These are phyloP conservation scores for Sugiyamaella paludigena DNA, from an alignment of 1,139 yeast genomes.

Conservation along the genomic window DNA sequence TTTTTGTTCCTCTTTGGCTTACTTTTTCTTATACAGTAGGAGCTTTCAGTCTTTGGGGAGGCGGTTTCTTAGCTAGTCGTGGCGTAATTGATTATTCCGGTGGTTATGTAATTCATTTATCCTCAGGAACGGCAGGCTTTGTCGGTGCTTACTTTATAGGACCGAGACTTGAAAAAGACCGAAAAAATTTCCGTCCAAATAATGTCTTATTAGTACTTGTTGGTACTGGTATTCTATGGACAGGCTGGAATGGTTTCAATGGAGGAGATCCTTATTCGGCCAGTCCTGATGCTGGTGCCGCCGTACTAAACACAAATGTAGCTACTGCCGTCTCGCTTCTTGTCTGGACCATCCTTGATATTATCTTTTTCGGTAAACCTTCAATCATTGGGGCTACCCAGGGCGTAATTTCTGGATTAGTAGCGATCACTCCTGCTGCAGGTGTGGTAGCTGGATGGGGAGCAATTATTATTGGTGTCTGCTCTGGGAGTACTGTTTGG, in stretches of 20 bases:
- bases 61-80: slow-evolving; percentile 10
- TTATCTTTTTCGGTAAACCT: slow-evolving; percentile 13
- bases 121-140: slow-evolving; percentile 13
- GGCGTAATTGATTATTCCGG: slow-evolving; percentile 13
- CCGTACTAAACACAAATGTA: slow-evolving; percentile 9
- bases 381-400: slow-evolving; percentile 14
- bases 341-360: slow-evolving; percentile 9
- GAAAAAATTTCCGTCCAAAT: slow-evolving; percentile 9
- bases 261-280: slow-evolving; percentile 14
- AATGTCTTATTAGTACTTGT: slow-evolving; percentile 9
- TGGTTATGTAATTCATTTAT: slow-evolving; percentile 11
- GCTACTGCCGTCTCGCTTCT: slow-evolving; percentile 10
- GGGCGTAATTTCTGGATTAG: slow-evolving; percentile 10
- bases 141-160: slow-evolving; percentile 12
- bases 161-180: slow-evolving; percentile 7
- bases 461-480: slow-evolving; percentile 8
- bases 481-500: slow-evolving; percentile 11
- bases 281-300: slow-evolving; percentile 14
- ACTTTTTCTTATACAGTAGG: slow-evolving; percentile 12
- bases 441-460: slow-evolving; percentile 13
- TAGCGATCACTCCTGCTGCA: slow-evolving; percentile 7
- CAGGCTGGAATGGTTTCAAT: slow-evolving; percentile 13
- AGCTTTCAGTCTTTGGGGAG: slow-evolving; percentile 15
- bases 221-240: slow-evolving; percentile 13
- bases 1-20: slow-evolving; percentile 12